Evolutionary conservation across 23 red algal species (phyloP), one percentile per base, ranked within the genome.

Genomic region (Gracilaria caudata): DNA sequence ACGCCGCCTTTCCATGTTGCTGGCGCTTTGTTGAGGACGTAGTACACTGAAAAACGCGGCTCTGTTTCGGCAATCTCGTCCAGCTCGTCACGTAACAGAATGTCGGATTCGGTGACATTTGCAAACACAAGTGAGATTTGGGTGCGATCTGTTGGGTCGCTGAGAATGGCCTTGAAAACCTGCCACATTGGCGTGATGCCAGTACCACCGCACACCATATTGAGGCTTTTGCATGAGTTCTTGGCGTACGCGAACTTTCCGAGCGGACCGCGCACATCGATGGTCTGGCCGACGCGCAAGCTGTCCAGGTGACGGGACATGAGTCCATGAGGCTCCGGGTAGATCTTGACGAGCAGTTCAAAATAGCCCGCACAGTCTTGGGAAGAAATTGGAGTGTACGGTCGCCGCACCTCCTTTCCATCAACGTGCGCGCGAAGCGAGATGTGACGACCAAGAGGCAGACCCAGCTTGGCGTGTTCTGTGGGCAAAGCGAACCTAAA

Each of bases 151-250:
- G 24, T 20, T 14, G 88, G 73, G 38, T 95, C 86, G 24, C 16
- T 55, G 1, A 98, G 32, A 9, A 95, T 88, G 1, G 70, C 75
- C 20, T 40, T 30, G 26, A 95, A 86, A 26, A 98, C 64, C 84
- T 98, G 96, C 86, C 88, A 98, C 92, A 93, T 93, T 4, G 96
- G 96, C 73, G 96, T 98, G 57, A 98, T 95, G n/a, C 96, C 96
- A 25, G 96, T 98, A 16, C 96, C 96, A 25, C 96, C 96, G 40
- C 92, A 93, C n/a, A 98, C 87, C 96, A 98, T 98, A 28, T 86
- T 78, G 1, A 98, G 20, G 29, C 73, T 43, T 4, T 44, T 28
- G 44, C 64, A 82, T 33, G 85, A 43, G 56, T 89, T 89, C 20
- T 14, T 55, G 9, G 41, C 60, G 79, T 98, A 98, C 21, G 66